Evolutionary conservation across 495 filamentous ascomycete genomes (phyloP).

Genomic region (Talaromyces wortmannii): DNA sequence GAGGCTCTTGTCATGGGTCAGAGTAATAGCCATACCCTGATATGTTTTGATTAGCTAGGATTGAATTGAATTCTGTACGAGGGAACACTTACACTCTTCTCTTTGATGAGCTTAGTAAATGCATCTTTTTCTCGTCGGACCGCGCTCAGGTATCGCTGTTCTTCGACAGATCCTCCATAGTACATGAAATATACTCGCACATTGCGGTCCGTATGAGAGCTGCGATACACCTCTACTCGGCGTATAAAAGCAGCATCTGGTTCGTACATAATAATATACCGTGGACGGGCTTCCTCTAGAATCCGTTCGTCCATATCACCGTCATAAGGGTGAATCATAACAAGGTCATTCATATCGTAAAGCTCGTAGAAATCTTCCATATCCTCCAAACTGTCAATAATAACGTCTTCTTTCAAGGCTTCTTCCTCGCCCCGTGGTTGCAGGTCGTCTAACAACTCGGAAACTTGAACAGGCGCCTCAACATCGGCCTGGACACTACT

Average conservation of each 20-base stretch:
- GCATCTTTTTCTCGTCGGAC: constrained; percentile 91
- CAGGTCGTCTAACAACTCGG: constrained; percentile 57
- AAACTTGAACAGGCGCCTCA: constrained; percentile 71
- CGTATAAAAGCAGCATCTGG: constrained; percentile 94
- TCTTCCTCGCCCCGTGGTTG: constrained; percentile 59
- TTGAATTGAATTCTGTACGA: neutral
- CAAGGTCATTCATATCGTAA: constrained; percentile 84
- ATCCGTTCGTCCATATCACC: constrained; percentile 95
- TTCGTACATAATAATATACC: constrained; percentile 98
- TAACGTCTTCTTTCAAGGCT: constrained; percentile 63
- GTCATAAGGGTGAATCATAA: constrained; percentile 87
- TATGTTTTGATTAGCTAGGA: constrained; percentile 5
- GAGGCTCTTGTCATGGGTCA: constrained; percentile 64
- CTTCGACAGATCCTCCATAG: constrained; percentile 90
- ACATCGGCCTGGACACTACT: constrained; percentile 70
- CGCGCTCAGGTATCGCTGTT: constrained; percentile 85
- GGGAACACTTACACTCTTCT: constrained; percentile 57
- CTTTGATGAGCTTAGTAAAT: constrained; percentile 87
- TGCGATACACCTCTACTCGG: constrained; percentile 90
- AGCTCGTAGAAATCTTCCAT: constrained; percentile 88
- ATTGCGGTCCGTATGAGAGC: constrained; percentile 82
- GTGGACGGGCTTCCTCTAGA: constrained; percentile 84
- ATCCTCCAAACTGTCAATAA: constrained; percentile 78
- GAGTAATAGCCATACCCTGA: constrained; percentile 76
- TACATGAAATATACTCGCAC: constrained; percentile 94